Base-by-base conservation (phyloP, 108 stramenopile species). In the Cyclotella choctawhatcheeana region DNA sequence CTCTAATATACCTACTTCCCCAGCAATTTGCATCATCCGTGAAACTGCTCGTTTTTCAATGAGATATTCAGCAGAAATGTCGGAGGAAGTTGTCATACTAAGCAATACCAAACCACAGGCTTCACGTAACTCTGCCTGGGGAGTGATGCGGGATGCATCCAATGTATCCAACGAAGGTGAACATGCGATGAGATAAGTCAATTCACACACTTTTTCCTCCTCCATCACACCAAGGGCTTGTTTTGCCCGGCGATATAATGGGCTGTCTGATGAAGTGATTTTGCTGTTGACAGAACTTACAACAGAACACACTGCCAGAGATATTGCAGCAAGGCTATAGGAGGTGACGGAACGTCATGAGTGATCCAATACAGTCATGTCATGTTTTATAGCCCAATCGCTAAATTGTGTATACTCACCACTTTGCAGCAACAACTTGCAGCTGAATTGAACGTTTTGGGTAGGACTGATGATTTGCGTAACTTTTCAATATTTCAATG, bases 61-160 rank as follows among this genome's bases (percentile, higher is more conserved):
- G 18, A 91, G 77, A 44, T 91, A 86, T 58, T 85, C 74, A 44
- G 85, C 79, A 17, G 87, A 83, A 14, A 82, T 86, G 12, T 69
- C 84, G 2, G 92, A 93, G 54, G 86, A 89, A 13, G 84, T 82
- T 0, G 87, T 71, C 48, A 90, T 34, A 12, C 87, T 74, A 17
- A 85, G 74, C 22, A 93, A 62, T 21, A 88, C 70, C 32, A 88
- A 84, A 16, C 87, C 88, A 50, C 83, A 88, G 37, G 79, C 77
- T 69, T 93, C 93, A 17, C 86, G 62, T 25, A 93, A 82, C 30
- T 84, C 66, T 31, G 85, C 44, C 18, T 81, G 65, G 0, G 89
- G 93, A 24, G 90, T 88, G 48, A 91, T 84, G 18, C 82, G 73
- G 4, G 80, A 59, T 13, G 88, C 63, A 48, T 82, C 86, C 30